These are phyloP conservation scores for Neocucurbitaria cava DNA, from an alignment of 2,329 filamentous ascomycete species.

Conservation along the genomic window DNA sequence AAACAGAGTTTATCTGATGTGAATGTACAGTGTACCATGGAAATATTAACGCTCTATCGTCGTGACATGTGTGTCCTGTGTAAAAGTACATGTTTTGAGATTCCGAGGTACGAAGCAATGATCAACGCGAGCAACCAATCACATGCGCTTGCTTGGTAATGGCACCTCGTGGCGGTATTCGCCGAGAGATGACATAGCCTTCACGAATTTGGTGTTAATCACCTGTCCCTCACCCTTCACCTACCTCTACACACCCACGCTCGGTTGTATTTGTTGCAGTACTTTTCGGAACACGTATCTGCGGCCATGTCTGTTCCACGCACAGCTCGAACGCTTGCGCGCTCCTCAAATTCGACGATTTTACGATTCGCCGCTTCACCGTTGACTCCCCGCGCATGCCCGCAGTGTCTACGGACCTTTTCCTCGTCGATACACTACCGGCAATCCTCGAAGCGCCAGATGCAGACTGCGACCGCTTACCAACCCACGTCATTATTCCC, in stretches of 20 bases:
- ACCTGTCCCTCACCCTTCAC: slow-evolving; percentile 13
- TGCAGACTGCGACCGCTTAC: slow-evolving; percentile 71
- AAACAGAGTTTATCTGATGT: too few species aligned
- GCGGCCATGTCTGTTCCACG: slow-evolving; percentile 43
- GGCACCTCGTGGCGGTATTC: slow-evolving; percentile 13
- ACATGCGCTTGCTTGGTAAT: slow-evolving; percentile 24
- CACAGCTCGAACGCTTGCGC: slow-evolving; percentile 30
- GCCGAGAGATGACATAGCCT: slow-evolving; percentile 35
- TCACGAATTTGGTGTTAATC: slow-evolving; percentile 22
- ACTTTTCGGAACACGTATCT: slow-evolving; percentile 1
- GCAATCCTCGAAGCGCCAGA: slow-evolving; percentile 49
- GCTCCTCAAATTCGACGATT: slow-evolving; percentile 27
- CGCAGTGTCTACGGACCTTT: slow-evolving; percentile 56
- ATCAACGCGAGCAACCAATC: slow-evolving; percentile 12
- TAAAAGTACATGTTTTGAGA: not conserved
- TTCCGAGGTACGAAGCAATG: not conserved
- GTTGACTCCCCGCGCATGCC: slow-evolving; percentile 42
- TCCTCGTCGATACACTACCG: slow-evolving; percentile 48
- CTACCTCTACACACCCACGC: slow-evolving; percentile 2
- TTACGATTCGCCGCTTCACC: slow-evolving; percentile 35
- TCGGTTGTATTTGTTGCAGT: slow-evolving; percentile 1
- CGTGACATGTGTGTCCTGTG: too few species aligned
- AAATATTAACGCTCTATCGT: too few species aligned
- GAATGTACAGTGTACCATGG: too few species aligned
- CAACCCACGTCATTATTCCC: slow-evolving; percentile 66